These are phyloP conservation scores for Nothophaeocryptopus gaeumannii DNA, from an alignment of 2,329 filamentous ascomycete species.

Conservation along the genomic window DNA sequence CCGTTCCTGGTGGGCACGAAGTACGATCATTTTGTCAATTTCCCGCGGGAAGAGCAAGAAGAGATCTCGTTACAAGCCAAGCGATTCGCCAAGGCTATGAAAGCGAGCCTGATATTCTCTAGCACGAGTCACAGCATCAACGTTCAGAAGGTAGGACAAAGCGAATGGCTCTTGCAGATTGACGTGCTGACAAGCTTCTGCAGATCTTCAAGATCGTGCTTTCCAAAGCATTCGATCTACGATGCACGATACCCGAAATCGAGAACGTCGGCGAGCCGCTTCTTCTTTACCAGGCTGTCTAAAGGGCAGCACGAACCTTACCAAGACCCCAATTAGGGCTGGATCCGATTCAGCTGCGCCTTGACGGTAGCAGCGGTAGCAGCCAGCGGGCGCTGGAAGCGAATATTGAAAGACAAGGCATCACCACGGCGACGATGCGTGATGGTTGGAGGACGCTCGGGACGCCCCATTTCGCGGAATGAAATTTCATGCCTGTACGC, in stretches of 20 bases:
- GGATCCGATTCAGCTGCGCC: slow-evolving; percentile 6
- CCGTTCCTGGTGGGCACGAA: slow-evolving; percentile 96
- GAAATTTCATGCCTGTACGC: slow-evolving; percentile 13
- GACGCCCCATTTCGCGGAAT: slow-evolving; percentile 10
- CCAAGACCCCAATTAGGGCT: neutral
- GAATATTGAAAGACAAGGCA: neutral
- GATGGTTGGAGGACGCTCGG: slow-evolving; percentile 1
- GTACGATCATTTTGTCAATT: slow-evolving; percentile 99
- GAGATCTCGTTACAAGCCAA: slow-evolving; percentile 97
- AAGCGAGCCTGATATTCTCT: slow-evolving; percentile 94
- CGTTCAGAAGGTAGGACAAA: slow-evolving; percentile 78
- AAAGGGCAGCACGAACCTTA: neutral
- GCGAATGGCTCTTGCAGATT: neutral
- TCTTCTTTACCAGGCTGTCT: slow-evolving; percentile 69
- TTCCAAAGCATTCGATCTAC: slow-evolving; percentile 96
- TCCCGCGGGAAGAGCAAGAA: slow-evolving; percentile 93
- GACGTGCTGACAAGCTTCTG: neutral
- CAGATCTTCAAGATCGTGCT: slow-evolving; percentile 99
- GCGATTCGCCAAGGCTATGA: slow-evolving; percentile 97
- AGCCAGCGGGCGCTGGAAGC: neutral
- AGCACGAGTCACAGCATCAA: slow-evolving; percentile 99
- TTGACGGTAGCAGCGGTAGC: slow-evolving; percentile 10
- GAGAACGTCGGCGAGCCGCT: slow-evolving; percentile 96
- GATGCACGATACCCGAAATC: slow-evolving; percentile 98
- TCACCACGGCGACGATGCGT: neutral